These are phyloP conservation scores for Stachybotrys chlorohalonatus DNA, from an alignment of 2,329 filamentous ascomycete species.

Conservation along the genomic window DNA sequence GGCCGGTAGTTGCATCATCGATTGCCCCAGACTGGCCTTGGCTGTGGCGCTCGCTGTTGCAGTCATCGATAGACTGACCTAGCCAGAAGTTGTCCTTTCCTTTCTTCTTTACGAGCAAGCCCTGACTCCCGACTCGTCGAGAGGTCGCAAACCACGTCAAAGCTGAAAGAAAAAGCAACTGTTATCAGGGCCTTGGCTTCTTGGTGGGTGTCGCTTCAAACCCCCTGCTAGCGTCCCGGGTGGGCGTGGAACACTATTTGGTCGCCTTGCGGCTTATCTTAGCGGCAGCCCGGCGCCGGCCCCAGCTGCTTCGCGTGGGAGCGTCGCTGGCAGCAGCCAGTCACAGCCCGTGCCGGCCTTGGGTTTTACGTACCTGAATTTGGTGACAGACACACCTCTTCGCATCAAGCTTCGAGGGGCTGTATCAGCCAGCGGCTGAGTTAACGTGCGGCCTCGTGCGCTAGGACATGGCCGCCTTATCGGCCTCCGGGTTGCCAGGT, in stretches of 20 bases:
- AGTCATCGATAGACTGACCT: too few species aligned
- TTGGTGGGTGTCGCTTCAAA: too few species aligned
- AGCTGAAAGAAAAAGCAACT: too few species aligned
- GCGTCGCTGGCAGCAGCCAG: slow-evolving; percentile 7
- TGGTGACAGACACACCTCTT: slow-evolving; percentile 12
- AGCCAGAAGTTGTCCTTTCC: neutral
- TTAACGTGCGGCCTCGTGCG: too few species aligned
- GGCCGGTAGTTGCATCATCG: neutral
- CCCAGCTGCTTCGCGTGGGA: slow-evolving; percentile 3
- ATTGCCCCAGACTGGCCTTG: neutral
- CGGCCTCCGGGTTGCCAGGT: neutral
- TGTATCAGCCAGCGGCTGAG: too few species aligned
- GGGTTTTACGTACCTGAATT: slow-evolving; percentile 28
- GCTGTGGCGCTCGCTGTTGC: too few species aligned
- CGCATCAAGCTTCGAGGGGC: neutral
- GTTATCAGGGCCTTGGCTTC: too few species aligned
- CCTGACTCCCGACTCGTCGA: too few species aligned
- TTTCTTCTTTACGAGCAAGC: neutral
- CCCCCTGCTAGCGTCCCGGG: neutral
- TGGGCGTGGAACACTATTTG: neutral
- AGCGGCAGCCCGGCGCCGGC: neutral
- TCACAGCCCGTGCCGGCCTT: slow-evolving; percentile 10
- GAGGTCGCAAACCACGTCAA: too few species aligned
- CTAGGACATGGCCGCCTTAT: neutral
- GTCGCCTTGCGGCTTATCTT: slow-evolving; percentile 1